phyloP scores from a whole-genome alignment of 805 yeast genomes.

The Saccharomycopsis malanga region DNA sequence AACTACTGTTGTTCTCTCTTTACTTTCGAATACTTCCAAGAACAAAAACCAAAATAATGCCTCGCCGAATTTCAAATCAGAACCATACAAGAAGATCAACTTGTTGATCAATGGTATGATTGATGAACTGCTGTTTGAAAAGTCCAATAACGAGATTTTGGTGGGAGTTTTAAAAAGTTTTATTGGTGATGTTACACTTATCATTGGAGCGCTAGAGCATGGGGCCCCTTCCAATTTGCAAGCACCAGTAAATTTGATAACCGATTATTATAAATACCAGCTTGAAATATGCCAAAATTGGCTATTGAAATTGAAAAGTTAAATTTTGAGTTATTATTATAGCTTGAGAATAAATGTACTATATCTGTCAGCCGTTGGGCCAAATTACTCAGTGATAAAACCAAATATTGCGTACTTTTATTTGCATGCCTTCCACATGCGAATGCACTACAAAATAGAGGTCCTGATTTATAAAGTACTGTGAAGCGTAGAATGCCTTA shows the following conservation, averaged over 20 bases:
- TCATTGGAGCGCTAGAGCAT: background rate
- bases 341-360: no score
- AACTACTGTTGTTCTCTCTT: conserved; percentile 67
- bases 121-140: conserved; percentile 39
- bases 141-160: conserved; percentile 27
- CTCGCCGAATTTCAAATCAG: background rate
- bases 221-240: background rate
- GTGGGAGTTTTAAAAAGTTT: conserved; percentile 17
- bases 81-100: background rate
- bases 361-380: no score
- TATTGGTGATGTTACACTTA: background rate
- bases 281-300: conserved; percentile 4
- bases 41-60: conserved; percentile 11
- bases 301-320: no score
- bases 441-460: no score
- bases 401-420: no score
- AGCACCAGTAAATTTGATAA: background rate
- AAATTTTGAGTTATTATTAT: no score
- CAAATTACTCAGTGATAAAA: no score
- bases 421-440: no score
- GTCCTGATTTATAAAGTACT: no score
- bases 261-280: conserved; percentile 3
- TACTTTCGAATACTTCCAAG: conserved; percentile 26
- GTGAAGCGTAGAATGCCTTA: no score
- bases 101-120: conserved; percentile 34